Evolutionary conservation across 129 eudicot species (phyloP).

Genomic region (Pittosporum tobira): DNA sequence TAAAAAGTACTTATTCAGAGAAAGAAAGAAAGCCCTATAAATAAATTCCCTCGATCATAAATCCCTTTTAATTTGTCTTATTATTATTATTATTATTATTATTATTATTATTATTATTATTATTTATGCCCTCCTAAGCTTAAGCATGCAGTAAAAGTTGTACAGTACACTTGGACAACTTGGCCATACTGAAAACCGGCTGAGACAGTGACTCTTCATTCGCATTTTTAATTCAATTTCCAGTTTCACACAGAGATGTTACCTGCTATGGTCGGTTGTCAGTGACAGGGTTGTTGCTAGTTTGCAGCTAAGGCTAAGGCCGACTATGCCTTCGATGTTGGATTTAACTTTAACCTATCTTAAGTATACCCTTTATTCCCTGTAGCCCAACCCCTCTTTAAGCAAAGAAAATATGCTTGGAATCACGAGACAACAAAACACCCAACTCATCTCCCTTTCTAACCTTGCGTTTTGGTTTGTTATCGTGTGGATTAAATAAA

Average conservation of each 20-base stretch:
- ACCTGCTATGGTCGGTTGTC: conserved; percentile 43
- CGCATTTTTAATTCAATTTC: neutral
- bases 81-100: too few species aligned
- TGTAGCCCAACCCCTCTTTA: conserved; percentile 19
- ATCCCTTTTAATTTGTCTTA: neutral
- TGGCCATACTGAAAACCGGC: conserved; percentile 13
- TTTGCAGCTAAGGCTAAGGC: neutral
- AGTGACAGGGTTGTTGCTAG: neutral
- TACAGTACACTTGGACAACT: neutral
- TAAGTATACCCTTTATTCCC: conserved; percentile 20
- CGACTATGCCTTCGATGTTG: neutral
- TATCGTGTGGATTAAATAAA: too few species aligned
- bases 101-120: too few species aligned
- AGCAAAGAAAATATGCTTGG: conserved; percentile 18
- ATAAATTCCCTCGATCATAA: neutral
- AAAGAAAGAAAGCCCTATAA: neutral
- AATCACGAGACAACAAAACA: conserved; percentile 3
- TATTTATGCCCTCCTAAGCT: too few species aligned
- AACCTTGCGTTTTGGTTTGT: too few species aligned
- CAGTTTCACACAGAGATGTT: neutral
- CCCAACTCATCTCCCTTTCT: neutral
- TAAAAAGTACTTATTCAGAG: too few species aligned
- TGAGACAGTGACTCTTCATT: conserved; percentile 33
- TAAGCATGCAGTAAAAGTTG: neutral
- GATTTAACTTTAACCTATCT: neutral